Percentiles rank a stretch among this genome's conserved stretches.
Conservation (phyloP, 768 basidiomycete genomes). For the Boletus pseudopeckii region DNA sequence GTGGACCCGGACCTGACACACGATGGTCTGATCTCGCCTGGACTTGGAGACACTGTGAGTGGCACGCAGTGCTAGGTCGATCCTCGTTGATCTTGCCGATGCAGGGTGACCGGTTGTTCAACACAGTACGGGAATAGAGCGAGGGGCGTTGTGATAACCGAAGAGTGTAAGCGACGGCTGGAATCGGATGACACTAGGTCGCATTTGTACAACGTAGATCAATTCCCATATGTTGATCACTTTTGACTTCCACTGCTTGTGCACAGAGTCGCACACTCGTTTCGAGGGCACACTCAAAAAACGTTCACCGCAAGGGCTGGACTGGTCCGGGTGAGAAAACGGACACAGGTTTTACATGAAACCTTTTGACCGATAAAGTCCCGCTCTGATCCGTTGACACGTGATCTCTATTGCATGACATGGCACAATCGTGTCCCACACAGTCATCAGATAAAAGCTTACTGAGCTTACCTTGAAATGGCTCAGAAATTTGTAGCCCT, state of each 20-base stretch:
- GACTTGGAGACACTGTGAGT: constrained; percentile 85
- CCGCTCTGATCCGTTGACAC: constrained; percentile 13
- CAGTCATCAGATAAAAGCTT: too few relatives aligned
- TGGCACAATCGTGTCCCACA: constrained; percentile 32
- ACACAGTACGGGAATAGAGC: constrained; percentile 51
- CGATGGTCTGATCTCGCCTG: constrained; percentile 83
- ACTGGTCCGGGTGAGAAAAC: too few relatives aligned
- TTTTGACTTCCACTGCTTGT: neutral
- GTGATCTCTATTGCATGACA: constrained; percentile 31
- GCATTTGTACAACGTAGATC: neutral
- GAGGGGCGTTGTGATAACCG: too few relatives aligned
- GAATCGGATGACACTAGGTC: neutral
- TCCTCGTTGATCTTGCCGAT: neutral
- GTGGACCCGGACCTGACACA: constrained; percentile 69
- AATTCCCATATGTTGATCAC: too few relatives aligned
- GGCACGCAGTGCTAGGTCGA: neutral
- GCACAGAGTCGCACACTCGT: too few relatives aligned
- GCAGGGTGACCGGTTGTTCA: constrained; percentile 84
- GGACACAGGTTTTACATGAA: too few relatives aligned
- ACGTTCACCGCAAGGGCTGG: too few relatives aligned
- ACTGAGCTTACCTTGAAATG: neutral
- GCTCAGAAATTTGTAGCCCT: too few relatives aligned
- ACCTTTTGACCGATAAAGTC: too few relatives aligned
- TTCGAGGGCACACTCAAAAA: too few relatives aligned
- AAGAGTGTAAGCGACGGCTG: neutral